These are phyloP conservation scores for Lipomyces anomalus DNA, from an alignment of 805 yeast genomes.

Conservation along the genomic window DNA sequence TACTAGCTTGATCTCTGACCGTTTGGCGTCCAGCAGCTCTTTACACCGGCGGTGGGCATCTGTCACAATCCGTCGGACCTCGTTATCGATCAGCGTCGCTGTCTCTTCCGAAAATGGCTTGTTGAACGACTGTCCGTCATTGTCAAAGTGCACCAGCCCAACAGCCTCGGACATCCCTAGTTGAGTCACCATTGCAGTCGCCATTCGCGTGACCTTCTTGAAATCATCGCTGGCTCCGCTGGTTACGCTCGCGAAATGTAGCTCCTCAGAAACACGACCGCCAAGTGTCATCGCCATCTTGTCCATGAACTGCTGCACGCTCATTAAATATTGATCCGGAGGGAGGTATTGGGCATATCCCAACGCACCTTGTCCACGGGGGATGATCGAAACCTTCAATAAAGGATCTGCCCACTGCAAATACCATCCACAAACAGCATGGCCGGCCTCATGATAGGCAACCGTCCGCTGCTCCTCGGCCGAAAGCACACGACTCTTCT, in stretches of 20 bases:
- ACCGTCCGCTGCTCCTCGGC: conserved; percentile 85
- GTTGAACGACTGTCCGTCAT: conserved; percentile 60
- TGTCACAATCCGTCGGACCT: conserved; percentile 69
- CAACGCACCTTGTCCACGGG: conserved; percentile 93
- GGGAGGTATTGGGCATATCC: conserved; percentile 98
- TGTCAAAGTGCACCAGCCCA: conserved; percentile 77
- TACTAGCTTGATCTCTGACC: conserved; percentile 72
- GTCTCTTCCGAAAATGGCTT: conserved; percentile 91
- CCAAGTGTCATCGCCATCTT: conserved; percentile 96
- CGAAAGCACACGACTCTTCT: conserved; percentile 74
- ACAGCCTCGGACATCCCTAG: conserved; percentile 86
- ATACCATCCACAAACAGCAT: conserved; percentile 97
- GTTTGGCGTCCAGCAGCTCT: conserved; percentile 58
- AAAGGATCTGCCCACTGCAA: conserved; percentile 87
- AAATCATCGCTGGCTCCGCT: conserved; percentile 96
- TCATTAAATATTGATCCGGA: conserved; percentile 76
- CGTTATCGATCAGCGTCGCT: conserved; percentile 71
- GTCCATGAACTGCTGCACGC: conserved; percentile 72
- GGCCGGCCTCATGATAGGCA: conserved; percentile 98
- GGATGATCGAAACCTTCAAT: conserved; percentile 91
- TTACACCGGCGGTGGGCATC: conserved; percentile 71
- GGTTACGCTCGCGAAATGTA: conserved; percentile 86
- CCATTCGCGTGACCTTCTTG: conserved; percentile 91
- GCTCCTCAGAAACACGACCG: conserved; percentile 93
- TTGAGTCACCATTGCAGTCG: conserved; percentile 84